Conservation (phyloP, 306 rosid species). For the Cucumis cinereus region DNA sequence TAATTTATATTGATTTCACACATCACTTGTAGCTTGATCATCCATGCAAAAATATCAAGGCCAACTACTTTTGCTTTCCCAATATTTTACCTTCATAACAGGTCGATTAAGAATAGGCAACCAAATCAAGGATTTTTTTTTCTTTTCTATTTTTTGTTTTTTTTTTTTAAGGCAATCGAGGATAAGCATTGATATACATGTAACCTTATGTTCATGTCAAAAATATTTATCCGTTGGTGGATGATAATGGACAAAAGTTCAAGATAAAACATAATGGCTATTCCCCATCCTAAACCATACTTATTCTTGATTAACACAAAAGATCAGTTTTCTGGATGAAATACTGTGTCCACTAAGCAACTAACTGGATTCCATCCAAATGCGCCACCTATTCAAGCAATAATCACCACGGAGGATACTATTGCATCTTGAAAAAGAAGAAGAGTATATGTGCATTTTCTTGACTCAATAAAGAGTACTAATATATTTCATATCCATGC, state of each 20-base stretch:
- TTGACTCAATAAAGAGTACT: not conserved
- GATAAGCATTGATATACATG: not conserved
- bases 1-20: not conserved
- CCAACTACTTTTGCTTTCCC: not conserved
- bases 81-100: not conserved
- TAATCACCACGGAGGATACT: not conserved
- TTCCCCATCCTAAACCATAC: not conserved
- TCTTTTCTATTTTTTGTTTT: too few species aligned
- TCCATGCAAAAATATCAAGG: not conserved
- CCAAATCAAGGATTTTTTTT: not conserved
- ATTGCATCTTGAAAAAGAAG: not conserved
- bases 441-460: not conserved
- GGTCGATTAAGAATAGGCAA: not conserved
- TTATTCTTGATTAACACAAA: not conserved
- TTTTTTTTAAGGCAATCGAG: not conserved
- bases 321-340: not conserved
- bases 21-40: not conserved
- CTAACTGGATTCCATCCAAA: not conserved
- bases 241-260: not conserved
- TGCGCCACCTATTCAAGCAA: not conserved
- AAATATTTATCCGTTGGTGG: not conserved
- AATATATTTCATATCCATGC: not conserved
- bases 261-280: not conserved
- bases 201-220: not conserved
- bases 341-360: not conserved